phyloP scores from a whole-genome alignment of 2,329 filamentous ascomycete species.

The Diplodia scrobiculata region DNA sequence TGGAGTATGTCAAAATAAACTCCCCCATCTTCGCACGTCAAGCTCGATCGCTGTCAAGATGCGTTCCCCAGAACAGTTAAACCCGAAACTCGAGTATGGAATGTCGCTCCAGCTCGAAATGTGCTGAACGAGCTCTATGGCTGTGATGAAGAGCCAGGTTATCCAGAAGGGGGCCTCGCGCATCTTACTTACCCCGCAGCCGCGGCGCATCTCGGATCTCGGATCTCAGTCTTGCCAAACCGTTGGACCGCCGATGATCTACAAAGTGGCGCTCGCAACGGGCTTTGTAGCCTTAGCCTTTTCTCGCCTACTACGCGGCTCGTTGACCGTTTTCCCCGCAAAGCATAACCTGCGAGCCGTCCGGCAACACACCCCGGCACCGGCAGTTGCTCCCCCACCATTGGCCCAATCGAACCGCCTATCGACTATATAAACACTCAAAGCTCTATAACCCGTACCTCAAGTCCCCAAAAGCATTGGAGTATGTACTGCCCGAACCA shows the following conservation, averaged over 20 bases:
- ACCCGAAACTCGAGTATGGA: background rate
- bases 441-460: background rate
- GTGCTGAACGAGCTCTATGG: background rate
- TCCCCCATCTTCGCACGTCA: background rate
- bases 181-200: background rate
- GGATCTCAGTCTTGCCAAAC: background rate
- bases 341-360: background rate
- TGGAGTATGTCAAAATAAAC: background rate
- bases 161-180: conserved; percentile 48
- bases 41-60: background rate
- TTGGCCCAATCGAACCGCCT: background rate
- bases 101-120: background rate
- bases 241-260: too few species aligned
- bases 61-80: background rate
- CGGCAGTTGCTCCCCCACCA: background rate
- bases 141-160: conserved; percentile 16
- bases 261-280: too few species aligned
- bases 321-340: conserved; percentile 1
- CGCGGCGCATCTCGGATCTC: background rate
- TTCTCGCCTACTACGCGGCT: background rate
- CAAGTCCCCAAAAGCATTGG: background rate
- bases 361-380: conserved; percentile 12
- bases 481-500: accelerated
- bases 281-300: too few species aligned
- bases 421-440: background rate